These are phyloP conservation scores for Saccharomycopsis fermentans DNA, from an alignment of 805 yeast species.

Conservation along the genomic window DNA sequence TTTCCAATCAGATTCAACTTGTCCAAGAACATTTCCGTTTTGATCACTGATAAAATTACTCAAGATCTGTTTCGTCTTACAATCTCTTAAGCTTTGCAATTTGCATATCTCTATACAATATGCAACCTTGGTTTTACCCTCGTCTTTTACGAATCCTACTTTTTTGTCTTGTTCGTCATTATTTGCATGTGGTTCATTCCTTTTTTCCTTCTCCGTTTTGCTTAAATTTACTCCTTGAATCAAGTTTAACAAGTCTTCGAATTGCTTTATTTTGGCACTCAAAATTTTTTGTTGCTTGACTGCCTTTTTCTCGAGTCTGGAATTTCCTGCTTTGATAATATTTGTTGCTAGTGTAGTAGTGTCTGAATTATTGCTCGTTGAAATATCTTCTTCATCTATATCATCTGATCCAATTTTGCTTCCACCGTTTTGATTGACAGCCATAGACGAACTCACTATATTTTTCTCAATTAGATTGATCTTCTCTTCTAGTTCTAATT, in stretches of 20 bases:
- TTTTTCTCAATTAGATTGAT: conserved; percentile 13
- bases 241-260: conserved; percentile 2
- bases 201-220: not conserved
- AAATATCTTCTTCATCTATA: not conserved
- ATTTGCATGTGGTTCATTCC: not conserved
- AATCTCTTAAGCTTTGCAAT: conserved; percentile 16
- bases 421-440: conserved; percentile 1
- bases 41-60: not conserved
- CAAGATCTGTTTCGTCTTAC: not conserved
- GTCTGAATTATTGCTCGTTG: not conserved
- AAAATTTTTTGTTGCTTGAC: conserved; percentile 22
- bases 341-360: conserved; percentile 1
- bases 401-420: not conserved
- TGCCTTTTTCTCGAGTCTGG: conserved; percentile 19
- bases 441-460: conserved; percentile 7
- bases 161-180: not conserved
- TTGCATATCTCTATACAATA: conserved; percentile 2
- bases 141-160: not conserved
- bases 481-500: conserved; percentile 12
- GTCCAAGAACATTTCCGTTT: not conserved
- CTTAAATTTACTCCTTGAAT: conserved; percentile 4
- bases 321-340: conserved; percentile 5
- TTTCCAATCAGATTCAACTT: not conserved
- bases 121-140: not conserved
- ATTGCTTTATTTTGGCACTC: conserved; percentile 23